Evolutionary conservation across 345 rosid genomes (phyloP).

Genomic region (Lepidium sativum): DNA sequence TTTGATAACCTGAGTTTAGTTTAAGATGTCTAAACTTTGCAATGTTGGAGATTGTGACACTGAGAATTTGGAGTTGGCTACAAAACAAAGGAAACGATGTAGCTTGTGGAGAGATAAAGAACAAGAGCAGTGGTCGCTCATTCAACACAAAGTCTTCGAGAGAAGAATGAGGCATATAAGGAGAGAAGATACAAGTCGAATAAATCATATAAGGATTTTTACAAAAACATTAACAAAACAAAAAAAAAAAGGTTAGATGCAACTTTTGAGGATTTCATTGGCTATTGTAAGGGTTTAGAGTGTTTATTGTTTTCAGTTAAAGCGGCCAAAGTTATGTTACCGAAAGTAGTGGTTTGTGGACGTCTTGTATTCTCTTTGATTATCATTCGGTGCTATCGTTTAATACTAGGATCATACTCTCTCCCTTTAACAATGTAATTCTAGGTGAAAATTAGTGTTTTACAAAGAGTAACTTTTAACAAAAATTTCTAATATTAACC

Average conservation of each 20-base stretch:
- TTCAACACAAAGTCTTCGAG: conserved; percentile 31
- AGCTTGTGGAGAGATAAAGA: conserved; percentile 6
- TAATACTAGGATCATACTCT: too few species aligned
- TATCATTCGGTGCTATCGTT: background rate
- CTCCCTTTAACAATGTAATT: too few species aligned
- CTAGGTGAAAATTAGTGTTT: too few species aligned
- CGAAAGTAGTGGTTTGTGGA: background rate
- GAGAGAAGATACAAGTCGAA: conserved; percentile 4
- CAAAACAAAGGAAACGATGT: conserved; percentile 2
- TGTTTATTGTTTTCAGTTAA: conserved; percentile 15
- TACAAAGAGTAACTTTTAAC: too few species aligned
- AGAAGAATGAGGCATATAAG: conserved; percentile 11
- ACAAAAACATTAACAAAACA: too few species aligned
- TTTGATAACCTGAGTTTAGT: conserved; percentile 25
- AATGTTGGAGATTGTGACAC: conserved; percentile 21
- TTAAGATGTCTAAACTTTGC: conserved; percentile 1
- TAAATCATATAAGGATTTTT: background rate
- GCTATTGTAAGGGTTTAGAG: background rate
- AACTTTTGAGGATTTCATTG: conserved; percentile 8
- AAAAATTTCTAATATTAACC: too few species aligned
- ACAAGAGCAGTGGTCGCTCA: conserved; percentile 23
- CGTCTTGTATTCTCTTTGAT: background rate
- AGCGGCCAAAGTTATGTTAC: background rate
- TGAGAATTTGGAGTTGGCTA: conserved; percentile 14
- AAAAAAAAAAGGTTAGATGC: background rate